Conservation (phyloP, 768 basidiomycete species). For the Mycena olivaceomarginata region DNA sequence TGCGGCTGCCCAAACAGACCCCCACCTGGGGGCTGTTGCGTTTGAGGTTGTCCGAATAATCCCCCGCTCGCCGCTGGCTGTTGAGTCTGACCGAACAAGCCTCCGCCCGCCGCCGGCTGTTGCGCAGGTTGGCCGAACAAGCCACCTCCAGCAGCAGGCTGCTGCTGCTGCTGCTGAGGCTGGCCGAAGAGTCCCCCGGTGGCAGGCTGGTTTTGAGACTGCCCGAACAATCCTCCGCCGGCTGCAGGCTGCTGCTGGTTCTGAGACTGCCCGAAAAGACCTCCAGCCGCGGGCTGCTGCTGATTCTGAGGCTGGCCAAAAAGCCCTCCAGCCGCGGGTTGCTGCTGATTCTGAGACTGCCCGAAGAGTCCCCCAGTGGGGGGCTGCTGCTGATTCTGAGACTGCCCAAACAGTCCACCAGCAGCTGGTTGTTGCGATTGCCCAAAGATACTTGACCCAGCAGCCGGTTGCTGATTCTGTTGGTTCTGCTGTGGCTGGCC, state of each 20-base stretch:
- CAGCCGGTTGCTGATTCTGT: constrained; percentile 40
- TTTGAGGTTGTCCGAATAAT: constrained; percentile 54
- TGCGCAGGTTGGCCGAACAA: constrained; percentile 45
- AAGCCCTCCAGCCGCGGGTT: constrained; percentile 56
- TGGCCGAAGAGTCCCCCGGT: constrained; percentile 55
- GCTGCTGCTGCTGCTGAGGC: constrained; percentile 52
- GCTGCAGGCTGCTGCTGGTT: constrained; percentile 47
- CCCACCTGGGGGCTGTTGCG: constrained; percentile 36
- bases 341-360: constrained; percentile 48
- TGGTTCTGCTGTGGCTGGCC: constrained; percentile 51
- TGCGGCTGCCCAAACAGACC: constrained; percentile 54
- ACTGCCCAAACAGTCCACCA: constrained; percentile 60
- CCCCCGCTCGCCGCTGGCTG: constrained; percentile 43
- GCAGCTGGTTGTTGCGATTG: constrained; percentile 54
- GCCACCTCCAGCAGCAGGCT: constrained; percentile 44
- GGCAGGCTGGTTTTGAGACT: constrained; percentile 49
- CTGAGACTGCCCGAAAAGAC: constrained; percentile 57
- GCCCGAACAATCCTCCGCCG: constrained; percentile 53
- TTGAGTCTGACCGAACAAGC: constrained; percentile 47
- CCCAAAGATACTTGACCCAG: constrained; percentile 55
- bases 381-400: constrained; percentile 43
- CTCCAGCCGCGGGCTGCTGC: constrained; percentile 46
- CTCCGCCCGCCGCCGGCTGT: constrained; percentile 15
- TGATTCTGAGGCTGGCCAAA: constrained; percentile 57
- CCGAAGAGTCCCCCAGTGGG: constrained; percentile 56